Base-by-base conservation (phyloP, 768 basidiomycete genomes). In the Kwoniella dendrophila region DNA sequence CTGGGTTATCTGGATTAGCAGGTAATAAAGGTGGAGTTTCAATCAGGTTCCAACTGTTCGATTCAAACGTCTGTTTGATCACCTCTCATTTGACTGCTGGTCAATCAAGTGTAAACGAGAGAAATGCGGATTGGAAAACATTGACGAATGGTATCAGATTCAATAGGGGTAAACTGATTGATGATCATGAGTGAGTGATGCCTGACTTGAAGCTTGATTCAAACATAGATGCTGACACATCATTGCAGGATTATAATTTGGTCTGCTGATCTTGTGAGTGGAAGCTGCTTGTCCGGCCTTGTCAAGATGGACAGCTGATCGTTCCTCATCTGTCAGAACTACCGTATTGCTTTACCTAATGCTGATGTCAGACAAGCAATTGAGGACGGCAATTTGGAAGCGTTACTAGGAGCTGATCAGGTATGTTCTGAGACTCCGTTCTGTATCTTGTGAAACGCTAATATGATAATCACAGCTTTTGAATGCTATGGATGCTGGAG, bases 71-170 rank as follows among this genome's bases (percentile, higher is more conserved):
- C 71, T 99, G 96, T 80, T 94, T 98, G 80, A 78, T 99, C 64
- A 97, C 95, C 8, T 92, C 91, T 3, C 96, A 98, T 79, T 84
- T 98, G 41, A 94, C 96, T 16, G 94, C 96, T n/a, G 96, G 96
- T 6, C 93, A 96, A 72, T 74, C 84, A 5, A 95, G 95, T 71
- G 82, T 92, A 3, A 88, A 88, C 33, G 96, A 98, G 76, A 85
- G 96, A 27, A 93, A 97, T 71, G 84, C 87, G 11, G 96, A 99
- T 79, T 98, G 93, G 72, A 82, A 84, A 56, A 98, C 96, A 5
- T 95, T 99, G 56, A 83, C 83, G 10, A 83, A 85, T 51, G 91
- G 89, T 0, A 76, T 99, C 33, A 89, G 90, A 63, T 99, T 99
- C 77, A 83, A 88, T 50, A 87, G 88, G 69, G 96, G 95, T 18